Conservation (phyloP, 352 stramenopile species). For the Phytopythium boreale region DNA sequence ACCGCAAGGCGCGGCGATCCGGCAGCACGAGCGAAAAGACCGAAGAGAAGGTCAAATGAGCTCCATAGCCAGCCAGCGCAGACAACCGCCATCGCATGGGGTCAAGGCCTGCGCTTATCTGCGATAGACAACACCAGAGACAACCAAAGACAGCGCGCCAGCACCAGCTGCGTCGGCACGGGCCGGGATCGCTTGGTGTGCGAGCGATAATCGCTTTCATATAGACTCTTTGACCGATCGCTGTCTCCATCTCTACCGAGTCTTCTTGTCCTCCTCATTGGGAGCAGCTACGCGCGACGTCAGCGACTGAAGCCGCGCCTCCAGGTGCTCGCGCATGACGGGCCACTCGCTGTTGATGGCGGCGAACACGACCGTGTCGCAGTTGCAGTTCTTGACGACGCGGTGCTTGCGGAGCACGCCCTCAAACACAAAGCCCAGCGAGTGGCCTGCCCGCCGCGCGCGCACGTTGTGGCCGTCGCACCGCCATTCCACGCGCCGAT, state of each 20-base stretch:
- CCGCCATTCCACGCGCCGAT: constrained; percentile 85
- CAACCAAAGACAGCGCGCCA: not conserved
- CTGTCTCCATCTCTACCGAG: constrained; percentile 17
- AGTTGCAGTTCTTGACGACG: constrained; percentile 82
- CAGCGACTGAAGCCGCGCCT: constrained; percentile 10
- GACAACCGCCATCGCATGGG: not conserved
- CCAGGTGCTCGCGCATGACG: constrained; percentile 60
- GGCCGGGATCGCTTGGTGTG: not conserved
- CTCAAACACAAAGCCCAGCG: constrained; percentile 84
- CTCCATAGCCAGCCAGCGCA: constrained; percentile 12
- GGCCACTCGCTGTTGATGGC: constrained; percentile 88
- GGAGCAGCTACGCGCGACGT: not conserved
- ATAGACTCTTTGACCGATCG: constrained; percentile 3
- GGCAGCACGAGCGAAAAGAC: constrained; percentile 27
- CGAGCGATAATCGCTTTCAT: not conserved
- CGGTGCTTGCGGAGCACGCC: constrained; percentile 86
- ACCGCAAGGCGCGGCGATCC: constrained; percentile 68
- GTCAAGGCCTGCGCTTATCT: not conserved
- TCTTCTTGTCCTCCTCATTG: constrained; percentile 31
- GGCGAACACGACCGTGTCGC: constrained; percentile 82
- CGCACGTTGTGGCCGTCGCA: constrained; percentile 87
- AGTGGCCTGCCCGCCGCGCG: constrained; percentile 72
- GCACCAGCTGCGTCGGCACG: not conserved
- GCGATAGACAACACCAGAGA: not conserved
- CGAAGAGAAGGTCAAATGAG: constrained; percentile 20